A percentile compares a stretch with the other conserved stretches of the same genome.
Conservation (phyloP, 2,329 filamentous ascomycete genomes). For the Plenodomus biglobosus region DNA sequence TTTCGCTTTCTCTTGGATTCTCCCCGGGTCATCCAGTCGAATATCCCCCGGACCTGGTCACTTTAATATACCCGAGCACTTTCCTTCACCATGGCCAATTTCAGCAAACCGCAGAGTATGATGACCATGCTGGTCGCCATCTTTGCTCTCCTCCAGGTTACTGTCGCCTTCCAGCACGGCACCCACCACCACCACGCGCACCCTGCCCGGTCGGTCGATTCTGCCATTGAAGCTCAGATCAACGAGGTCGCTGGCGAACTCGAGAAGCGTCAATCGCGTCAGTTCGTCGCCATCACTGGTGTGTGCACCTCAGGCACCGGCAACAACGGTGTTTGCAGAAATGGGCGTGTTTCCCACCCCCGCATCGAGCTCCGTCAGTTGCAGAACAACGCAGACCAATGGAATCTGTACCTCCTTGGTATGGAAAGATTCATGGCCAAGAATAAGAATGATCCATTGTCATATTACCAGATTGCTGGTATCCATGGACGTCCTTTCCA, state of each 20-base stretch:
- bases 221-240: slow-evolving; percentile 26
- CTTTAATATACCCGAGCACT: slow-evolving; percentile 7
- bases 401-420: slow-evolving; percentile 76
- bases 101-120: slow-evolving; percentile 39
- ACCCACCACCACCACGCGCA: slow-evolving; percentile 22
- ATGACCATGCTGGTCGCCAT: slow-evolving; percentile 39
- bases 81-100: slow-evolving; percentile 33
- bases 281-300: slow-evolving; percentile 31
- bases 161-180: slow-evolving; percentile 32
- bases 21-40: not conserved
- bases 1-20: slow-evolving; percentile 12
- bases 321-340: slow-evolving; percentile 28
- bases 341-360: slow-evolving; percentile 35
- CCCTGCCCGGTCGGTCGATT: slow-evolving; percentile 17
- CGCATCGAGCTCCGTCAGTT: slow-evolving; percentile 71
- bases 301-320: slow-evolving; percentile 27
- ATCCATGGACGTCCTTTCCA: slow-evolving; percentile 76
- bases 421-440: slow-evolving; percentile 71
- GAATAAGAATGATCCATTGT: slow-evolving; percentile 64
- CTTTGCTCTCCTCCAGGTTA: slow-evolving; percentile 37
- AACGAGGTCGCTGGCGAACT: slow-evolving; percentile 27
- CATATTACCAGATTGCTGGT: slow-evolving; percentile 76
- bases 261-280: slow-evolving; percentile 26
- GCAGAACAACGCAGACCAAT: slow-evolving; percentile 62
- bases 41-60: slow-evolving; percentile 11